Evolutionary conservation across 2,329 filamentous ascomycete species (phyloP).

Genomic region (Phaeosphaeria sp.): DNA sequence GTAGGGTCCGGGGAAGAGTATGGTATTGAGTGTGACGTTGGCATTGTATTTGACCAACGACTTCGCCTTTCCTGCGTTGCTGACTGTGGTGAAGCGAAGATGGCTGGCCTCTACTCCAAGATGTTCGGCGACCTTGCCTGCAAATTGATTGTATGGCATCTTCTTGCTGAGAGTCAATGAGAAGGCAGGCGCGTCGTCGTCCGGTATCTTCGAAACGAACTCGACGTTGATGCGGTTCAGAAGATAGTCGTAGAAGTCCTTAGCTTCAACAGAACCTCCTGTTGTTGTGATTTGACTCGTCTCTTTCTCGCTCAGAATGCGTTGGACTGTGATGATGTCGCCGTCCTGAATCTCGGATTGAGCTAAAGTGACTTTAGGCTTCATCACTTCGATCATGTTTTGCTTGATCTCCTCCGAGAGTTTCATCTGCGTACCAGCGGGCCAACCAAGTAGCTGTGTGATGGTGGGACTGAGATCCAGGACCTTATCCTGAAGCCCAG

Average conservation of each 20-base stretch:
- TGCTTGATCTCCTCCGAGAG: conserved; percentile 98
- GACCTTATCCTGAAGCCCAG: conserved; percentile 86
- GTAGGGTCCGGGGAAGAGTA: conserved; percentile 75
- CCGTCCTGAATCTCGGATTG: conserved; percentile 95
- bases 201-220: conserved; percentile 72
- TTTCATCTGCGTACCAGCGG: conserved; percentile 72
- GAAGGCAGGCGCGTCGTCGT: conserved; percentile 68
- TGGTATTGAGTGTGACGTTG: conserved; percentile 75
- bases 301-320: conserved; percentile 61
- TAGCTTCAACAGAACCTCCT: conserved; percentile 70
- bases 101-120: conserved; percentile 83
- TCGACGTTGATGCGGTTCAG: conserved; percentile 80
- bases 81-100: conserved; percentile 88
- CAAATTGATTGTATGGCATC: conserved; percentile 86
- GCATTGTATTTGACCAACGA: conserved; percentile 74
- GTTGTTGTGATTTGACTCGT: conserved; percentile 35
- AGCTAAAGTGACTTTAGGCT: conserved; percentile 86
- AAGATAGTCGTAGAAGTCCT: conserved; percentile 92
- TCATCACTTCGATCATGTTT: conserved; percentile 94
- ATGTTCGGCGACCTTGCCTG: conserved; percentile 80
- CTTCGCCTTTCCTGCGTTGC: conserved; percentile 80
- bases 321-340: conserved; percentile 95
- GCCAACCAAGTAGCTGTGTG: conserved; percentile 84
- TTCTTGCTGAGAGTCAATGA: conserved; percentile 82
- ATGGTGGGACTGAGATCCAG: conserved; percentile 82